A percentile compares a stretch with the other conserved stretches of the same genome.
Evolutionary conservation across 2,329 filamentous ascomycete species (phyloP).

Genomic region (Verticillium nubilum): DNA sequence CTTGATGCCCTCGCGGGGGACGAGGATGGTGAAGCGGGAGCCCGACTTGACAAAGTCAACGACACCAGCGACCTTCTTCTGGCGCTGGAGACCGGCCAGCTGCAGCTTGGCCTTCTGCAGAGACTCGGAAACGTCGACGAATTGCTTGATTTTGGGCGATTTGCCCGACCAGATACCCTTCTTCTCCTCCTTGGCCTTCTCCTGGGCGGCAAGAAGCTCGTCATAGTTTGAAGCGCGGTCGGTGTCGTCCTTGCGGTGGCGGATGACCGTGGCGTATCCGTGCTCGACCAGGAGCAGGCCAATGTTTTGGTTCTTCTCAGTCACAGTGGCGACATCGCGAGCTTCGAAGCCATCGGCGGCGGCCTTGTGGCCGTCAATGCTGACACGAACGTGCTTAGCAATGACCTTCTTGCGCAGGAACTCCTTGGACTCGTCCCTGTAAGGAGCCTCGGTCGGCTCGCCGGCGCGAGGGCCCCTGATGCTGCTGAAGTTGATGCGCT

Average conservation of each 20-base stretch:
- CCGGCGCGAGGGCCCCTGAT: slow-evolving; percentile 86
- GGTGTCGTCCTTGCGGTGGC: slow-evolving; percentile 90
- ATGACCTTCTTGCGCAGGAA: slow-evolving; percentile 91
- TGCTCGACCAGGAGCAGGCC: slow-evolving; percentile 82
- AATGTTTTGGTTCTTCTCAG: slow-evolving; percentile 79
- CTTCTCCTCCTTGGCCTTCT: slow-evolving; percentile 76
- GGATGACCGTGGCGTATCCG: slow-evolving; percentile 89
- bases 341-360: slow-evolving; percentile 89
- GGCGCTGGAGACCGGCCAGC: slow-evolving; percentile 77
- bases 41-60: slow-evolving; percentile 98
- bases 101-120: slow-evolving; percentile 95
- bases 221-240: slow-evolving; percentile 95
- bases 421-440: slow-evolving; percentile 91
- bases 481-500: slow-evolving; percentile 87
- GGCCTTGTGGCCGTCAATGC: slow-evolving; percentile 84
- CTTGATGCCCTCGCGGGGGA: slow-evolving; percentile 90
- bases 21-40: slow-evolving; percentile 84
- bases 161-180: slow-evolving; percentile 97
- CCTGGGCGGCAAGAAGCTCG: slow-evolving; percentile 74
- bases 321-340: slow-evolving; percentile 87
- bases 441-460: slow-evolving; percentile 82
- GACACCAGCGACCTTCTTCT: slow-evolving; percentile 87
- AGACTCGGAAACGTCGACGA: slow-evolving; percentile 85
- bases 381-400: slow-evolving; percentile 89
- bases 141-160: slow-evolving; percentile 74